Base-by-base conservation (phyloP, 2,329 filamentous ascomycete species). In the Fusarium lyarnte region DNA sequence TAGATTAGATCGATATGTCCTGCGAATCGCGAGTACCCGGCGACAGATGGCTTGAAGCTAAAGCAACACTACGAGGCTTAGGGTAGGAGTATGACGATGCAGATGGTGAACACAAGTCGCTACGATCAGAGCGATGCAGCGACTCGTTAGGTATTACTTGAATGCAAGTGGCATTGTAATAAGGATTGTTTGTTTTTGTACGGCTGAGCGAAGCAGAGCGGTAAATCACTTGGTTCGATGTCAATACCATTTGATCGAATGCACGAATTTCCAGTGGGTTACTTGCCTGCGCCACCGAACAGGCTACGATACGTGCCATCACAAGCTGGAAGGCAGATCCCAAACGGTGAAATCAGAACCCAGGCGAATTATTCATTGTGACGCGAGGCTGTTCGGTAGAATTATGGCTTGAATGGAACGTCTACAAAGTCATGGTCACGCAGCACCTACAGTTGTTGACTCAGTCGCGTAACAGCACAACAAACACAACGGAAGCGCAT, bases 1-100 rank as follows among this genome's bases (percentile, higher is more conserved):
- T 58, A 69, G 65, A 69, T 69, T 46, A 69, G 58, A 69, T 64
- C 38, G 38, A 69, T 46, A 42, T 36, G 12, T 17, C 14, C 14
- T n/a, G 13, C 42, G 36, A 55, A 36, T 57, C 12, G 13, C n/a
- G 29, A 27, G 3, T 6, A 27, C n/a, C 27, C 19, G 2, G 25
- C 42, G 45, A 52, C 25, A 21, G 4, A 35, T 41, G 38, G 46
- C 19, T 51, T 51, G 17, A 6, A 31, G 27, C 23, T 14, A 41
- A 4, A 27, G n/a, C 3, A 29, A 12, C 31, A 12, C 38, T 12
- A 17, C 7, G 10, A 27, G 61, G 41, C 49, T n/a, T 29, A 68
- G 63, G 63, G 55, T 68, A 68, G 19, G 39, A 31, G 27, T n/a
- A 17, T 17, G 23, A 17, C 23, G 19, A 53, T 21, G 17, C 19